Evolutionary conservation across 805 yeast species (phyloP).

Genomic region (Pichia occidentalis): DNA sequence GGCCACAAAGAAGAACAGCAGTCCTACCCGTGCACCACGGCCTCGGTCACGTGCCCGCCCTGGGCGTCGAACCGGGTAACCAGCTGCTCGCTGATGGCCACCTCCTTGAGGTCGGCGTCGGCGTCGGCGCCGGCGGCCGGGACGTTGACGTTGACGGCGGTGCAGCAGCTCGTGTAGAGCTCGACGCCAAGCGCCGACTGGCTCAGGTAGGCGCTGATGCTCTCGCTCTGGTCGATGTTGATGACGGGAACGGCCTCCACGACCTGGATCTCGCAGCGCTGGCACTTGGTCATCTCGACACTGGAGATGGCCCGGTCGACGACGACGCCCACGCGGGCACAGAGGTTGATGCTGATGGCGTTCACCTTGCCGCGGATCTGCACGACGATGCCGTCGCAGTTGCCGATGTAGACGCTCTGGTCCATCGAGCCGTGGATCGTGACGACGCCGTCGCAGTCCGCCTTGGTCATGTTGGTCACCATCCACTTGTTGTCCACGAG

Average conservation of each 20-base stretch:
- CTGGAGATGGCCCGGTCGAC: constrained; percentile 84
- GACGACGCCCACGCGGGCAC: constrained; percentile 67
- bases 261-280: constrained; percentile 78
- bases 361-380: constrained; percentile 89
- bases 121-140: constrained; percentile 40
- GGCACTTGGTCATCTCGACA: constrained; percentile 77
- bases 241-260: constrained; percentile 77
- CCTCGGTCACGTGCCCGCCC: constrained; percentile 60
- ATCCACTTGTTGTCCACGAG: constrained; percentile 86
- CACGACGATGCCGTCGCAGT: constrained; percentile 64
- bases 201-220: constrained; percentile 60
- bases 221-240: constrained; percentile 82
- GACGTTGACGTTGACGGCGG: constrained; percentile 78
- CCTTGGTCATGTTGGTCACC: constrained; percentile 57
- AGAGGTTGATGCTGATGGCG: constrained; percentile 73
- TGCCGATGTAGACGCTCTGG: constrained; percentile 85
- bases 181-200: constrained; percentile 41
- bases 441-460: constrained; percentile 51
- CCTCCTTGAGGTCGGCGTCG: constrained; percentile 71
- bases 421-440: constrained; percentile 72
- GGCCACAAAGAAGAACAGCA: too few species aligned
- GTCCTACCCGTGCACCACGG: constrained; percentile 73
- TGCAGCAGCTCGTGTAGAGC: constrained; percentile 76
- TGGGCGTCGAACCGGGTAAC: constrained; percentile 50
- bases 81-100: constrained; percentile 88